Evolutionary conservation across 805 yeast species (phyloP).

Genomic region (Yarrowia porcina): DNA sequence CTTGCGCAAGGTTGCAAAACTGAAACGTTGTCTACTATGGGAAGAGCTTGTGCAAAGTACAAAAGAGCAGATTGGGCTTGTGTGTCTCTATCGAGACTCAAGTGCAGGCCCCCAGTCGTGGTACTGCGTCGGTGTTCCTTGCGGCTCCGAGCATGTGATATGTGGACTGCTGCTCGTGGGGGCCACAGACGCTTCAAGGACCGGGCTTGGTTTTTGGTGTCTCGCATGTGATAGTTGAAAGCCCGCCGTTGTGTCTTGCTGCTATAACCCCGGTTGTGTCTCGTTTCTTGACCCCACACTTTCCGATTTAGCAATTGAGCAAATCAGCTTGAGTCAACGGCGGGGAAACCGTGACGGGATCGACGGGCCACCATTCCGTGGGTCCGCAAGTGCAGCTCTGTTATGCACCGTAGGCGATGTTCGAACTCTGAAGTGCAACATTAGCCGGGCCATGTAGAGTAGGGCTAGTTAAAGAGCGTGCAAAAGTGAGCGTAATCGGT

Average conservation of each 20-base stretch:
- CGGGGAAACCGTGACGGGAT: constrained; percentile 7
- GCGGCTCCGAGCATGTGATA: constrained; percentile 3
- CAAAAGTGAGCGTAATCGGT: constrained; percentile 3
- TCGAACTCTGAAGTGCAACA: constrained; percentile 14
- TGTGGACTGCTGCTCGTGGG: not conserved
- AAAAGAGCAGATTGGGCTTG: not conserved
- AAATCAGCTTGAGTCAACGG: constrained; percentile 1
- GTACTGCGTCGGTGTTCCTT: not conserved
- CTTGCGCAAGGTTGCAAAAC: not conserved
- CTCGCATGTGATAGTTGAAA: not conserved
- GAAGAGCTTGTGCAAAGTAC: not conserved
- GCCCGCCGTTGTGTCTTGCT: not conserved
- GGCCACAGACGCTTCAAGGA: not conserved
- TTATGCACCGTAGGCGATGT: not conserved
- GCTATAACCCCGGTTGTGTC: not conserved
- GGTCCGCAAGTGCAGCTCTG: not conserved
- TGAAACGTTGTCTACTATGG: not conserved
- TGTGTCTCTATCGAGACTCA: not conserved
- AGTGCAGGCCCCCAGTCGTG: not conserved
- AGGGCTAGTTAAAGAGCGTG: not conserved
- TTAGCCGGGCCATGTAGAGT: constrained; percentile 13
- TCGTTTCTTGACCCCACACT: constrained; percentile 4
- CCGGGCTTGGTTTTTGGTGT: not conserved
- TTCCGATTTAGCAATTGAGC: not conserved
- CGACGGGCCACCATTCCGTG: not conserved